Base-by-base conservation (phyloP, 176 grass and related monocot species). In the Pharus latifolius region DNA sequence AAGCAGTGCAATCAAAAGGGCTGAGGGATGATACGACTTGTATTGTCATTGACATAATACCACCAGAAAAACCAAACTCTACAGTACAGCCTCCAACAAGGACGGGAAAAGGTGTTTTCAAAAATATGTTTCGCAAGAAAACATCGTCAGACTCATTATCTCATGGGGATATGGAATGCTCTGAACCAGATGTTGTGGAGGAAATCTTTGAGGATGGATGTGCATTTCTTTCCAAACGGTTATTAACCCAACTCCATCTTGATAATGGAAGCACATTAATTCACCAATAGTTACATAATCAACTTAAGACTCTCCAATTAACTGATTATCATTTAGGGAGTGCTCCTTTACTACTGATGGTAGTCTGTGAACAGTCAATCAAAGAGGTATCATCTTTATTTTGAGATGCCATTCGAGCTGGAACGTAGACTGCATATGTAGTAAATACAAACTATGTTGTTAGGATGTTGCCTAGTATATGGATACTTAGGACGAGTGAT, bases 11-110 rank as follows among this genome's bases (percentile, higher is more conserved):
- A 31, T 53, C 79, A 70, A 95, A 88, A 91, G 90, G 96, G 64
- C 68, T 99, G 62, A 90, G 96, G 74, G 96, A 99, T 29, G 96
- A 99, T 81, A 99, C 96, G 17, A 99, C 96, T 41, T 99, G 96
- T 63, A 91, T 95, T 41, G 90, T 99, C 2, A 59, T 99, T 69
- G 96, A 99, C 79, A 81, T 99, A 60, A 63, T 86, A 65, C 82
- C 96, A 24, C 57, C 80, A 70, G 87, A 95, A 77, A 99, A 86
- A 79, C 19, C 46, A 23, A 91, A 81, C 18, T 57, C 84, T 13
- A 62, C 66, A 12, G 25, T 71, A 28, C 81, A 80, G 30, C 62
- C 67, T 61, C 81, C 67, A 69, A 86, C 79, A 70, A 91, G 78
- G 62, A 81, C 86, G 54, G 79, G 84, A 25, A 88, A 80, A 49